Percentiles rank a stretch among this genome's conserved stretches.
These are phyloP conservation scores for Sporothrix brunneoviolacea DNA, from an alignment of 2,329 filamentous ascomycete species.

Conservation along the genomic window DNA sequence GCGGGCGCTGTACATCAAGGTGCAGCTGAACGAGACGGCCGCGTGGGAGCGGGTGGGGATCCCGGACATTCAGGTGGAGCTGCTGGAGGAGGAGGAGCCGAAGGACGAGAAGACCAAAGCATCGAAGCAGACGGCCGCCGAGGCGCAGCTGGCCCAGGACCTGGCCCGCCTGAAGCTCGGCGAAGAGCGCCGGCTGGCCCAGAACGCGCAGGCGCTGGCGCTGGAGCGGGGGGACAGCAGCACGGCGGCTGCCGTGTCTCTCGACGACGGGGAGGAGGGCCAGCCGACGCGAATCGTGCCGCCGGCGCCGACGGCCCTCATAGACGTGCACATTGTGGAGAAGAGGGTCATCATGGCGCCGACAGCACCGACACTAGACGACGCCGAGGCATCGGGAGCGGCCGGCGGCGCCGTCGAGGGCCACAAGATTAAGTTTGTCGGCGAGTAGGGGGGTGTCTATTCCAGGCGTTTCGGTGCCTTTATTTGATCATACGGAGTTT, in stretches of 20 bases:
- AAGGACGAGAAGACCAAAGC: conserved; percentile 31
- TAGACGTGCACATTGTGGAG: conserved; percentile 47
- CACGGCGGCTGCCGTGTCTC: conserved; percentile 36
- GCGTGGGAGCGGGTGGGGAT: conserved; percentile 72
- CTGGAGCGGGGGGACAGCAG: conserved; percentile 39
- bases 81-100: conserved; percentile 58
- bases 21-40: conserved; percentile 78
- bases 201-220: conserved; percentile 39
- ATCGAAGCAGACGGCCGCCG: conserved; percentile 2
- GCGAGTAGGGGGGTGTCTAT: not conserved
- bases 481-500: conserved; percentile 3
- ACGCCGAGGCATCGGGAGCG: conserved; percentile 28
- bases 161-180: conserved; percentile 38
- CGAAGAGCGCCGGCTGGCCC: conserved; percentile 34
- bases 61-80: conserved; percentile 49
- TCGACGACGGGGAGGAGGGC: conserved; percentile 38
- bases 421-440: conserved; percentile 10
- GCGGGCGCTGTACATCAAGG: conserved; percentile 76
- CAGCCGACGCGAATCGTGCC: conserved; percentile 22
- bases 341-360: conserved; percentile 37
- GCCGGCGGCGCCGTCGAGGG: conserved; percentile 8
- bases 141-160: conserved; percentile 27
- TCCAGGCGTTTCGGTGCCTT: too few species aligned
- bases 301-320: conserved; percentile 26
- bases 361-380: conserved; percentile 31